Evolutionary conservation across 371 early-diverging fungal genomes (phyloP).

Genomic region (Circinella minor): DNA sequence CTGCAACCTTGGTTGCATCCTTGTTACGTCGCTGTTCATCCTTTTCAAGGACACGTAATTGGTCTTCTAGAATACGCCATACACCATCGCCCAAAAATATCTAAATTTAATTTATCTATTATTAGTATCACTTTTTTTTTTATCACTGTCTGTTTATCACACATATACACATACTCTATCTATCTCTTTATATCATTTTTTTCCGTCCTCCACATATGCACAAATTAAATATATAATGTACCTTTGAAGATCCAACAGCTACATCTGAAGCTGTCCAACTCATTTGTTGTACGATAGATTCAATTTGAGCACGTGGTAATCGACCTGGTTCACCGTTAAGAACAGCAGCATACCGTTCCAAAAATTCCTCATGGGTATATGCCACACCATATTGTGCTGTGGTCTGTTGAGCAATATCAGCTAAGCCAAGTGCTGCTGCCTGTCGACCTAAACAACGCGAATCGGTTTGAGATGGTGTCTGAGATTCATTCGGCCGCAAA

Average conservation of each 20-base stretch:
- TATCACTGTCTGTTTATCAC: background rate
- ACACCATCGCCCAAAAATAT: constrained; percentile 75
- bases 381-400: constrained; percentile 60
- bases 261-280: constrained; percentile 74
- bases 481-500: constrained; percentile 72
- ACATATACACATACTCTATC: no score
- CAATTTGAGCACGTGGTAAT: constrained; percentile 56
- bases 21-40: constrained; percentile 45
- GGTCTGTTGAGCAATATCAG: constrained; percentile 53
- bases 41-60: constrained; percentile 54
- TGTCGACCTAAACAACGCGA: constrained; percentile 62
- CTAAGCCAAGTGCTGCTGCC: constrained; percentile 55
- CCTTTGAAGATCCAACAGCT: constrained; percentile 68
- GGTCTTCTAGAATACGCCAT: constrained; percentile 77
- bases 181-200: background rate
- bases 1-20: constrained; percentile 19
- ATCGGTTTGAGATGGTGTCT: constrained; percentile 60
- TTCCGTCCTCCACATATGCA: background rate
- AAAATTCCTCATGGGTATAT: constrained; percentile 65
- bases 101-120: constrained; percentile 28
- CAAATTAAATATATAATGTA: constrained; percentile 20
- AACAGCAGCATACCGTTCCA: constrained; percentile 71
- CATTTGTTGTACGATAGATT: constrained; percentile 59
- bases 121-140: background rate
- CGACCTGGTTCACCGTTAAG: constrained; percentile 47